A percentile compares a stretch with the other conserved stretches of the same genome.
These are phyloP conservation scores for Rosa persica DNA, from an alignment of 306 rosid species.

Conservation along the genomic window DNA sequence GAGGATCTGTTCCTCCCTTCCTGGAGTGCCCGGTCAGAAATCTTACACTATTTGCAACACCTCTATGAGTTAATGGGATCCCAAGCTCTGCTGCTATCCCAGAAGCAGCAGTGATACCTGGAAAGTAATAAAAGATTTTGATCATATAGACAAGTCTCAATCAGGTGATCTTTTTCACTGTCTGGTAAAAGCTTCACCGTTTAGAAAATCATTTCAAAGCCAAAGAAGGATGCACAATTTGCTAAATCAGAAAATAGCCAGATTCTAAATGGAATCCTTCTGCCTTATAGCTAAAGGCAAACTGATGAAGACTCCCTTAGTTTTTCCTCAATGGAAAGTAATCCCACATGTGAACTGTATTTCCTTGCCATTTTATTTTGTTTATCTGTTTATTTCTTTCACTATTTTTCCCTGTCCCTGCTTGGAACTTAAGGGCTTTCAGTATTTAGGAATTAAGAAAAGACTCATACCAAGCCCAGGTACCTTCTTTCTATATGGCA, in stretches of 20 bases:
- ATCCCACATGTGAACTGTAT: not conserved
- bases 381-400: not conserved
- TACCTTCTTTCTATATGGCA: not conserved
- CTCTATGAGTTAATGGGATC: constrained; percentile 88
- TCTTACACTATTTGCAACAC: constrained; percentile 74
- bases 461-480: too few species aligned
- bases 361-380: not conserved
- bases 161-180: too few species aligned
- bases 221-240: too few species aligned
- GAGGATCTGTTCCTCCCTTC: constrained; percentile 88
- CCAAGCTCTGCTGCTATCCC: constrained; percentile 92
- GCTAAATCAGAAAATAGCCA: too few species aligned
- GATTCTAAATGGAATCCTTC: too few species aligned
- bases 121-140: constrained; percentile 17
- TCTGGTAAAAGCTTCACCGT: too few species aligned
- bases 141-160: not conserved
- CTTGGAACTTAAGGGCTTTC: not conserved
- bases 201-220: too few species aligned
- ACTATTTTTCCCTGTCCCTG: not conserved
- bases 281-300: not conserved
- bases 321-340: not conserved
- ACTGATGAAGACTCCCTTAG: not conserved
- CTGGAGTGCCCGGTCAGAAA: constrained; percentile 94
- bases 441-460: not conserved
- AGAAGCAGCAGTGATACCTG: constrained; percentile 95